These are phyloP conservation scores for Funneliformis caledonium DNA, from an alignment of 371 early-diverging fungal species.

Conservation along the genomic window DNA sequence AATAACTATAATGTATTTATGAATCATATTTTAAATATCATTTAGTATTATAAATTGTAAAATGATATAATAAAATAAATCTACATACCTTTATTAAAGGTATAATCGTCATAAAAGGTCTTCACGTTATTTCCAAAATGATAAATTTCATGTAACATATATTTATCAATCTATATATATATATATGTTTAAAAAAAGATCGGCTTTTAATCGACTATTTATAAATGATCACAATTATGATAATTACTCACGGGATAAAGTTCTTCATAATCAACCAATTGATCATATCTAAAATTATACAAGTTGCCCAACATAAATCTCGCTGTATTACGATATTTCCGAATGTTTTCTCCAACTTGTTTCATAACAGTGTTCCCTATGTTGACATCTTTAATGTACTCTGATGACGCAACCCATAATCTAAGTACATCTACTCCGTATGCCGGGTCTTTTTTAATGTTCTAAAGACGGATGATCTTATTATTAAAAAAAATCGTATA, in stretches of 20 bases:
- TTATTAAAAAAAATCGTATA: background rate
- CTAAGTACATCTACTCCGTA: conserved; percentile 87
- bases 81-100: conserved; percentile 68
- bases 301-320: conserved; percentile 86
- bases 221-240: background rate
- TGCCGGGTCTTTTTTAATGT: conserved; percentile 71
- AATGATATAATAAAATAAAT: background rate
- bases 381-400: conserved; percentile 79
- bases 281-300: conserved; percentile 59
- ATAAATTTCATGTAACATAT: conserved; percentile 70
- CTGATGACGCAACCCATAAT: conserved; percentile 84
- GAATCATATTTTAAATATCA: background rate
- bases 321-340: conserved; percentile 80
- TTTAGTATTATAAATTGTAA: background rate
- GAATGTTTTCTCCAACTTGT: conserved; percentile 66
- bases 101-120: conserved; percentile 64
- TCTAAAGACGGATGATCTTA: conserved; percentile 44
- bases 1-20: conserved; percentile 49
- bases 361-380: conserved; percentile 74
- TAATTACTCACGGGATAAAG: conserved; percentile 52
- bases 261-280: conserved; percentile 59
- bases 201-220: background rate
- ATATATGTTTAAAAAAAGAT: background rate
- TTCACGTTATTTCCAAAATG: conserved; percentile 62
- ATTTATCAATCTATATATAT: conserved; percentile 64